Evolutionary conservation across 495 filamentous ascomycete genomes (phyloP).

Genomic region (Aspergillus olivimuriae): DNA sequence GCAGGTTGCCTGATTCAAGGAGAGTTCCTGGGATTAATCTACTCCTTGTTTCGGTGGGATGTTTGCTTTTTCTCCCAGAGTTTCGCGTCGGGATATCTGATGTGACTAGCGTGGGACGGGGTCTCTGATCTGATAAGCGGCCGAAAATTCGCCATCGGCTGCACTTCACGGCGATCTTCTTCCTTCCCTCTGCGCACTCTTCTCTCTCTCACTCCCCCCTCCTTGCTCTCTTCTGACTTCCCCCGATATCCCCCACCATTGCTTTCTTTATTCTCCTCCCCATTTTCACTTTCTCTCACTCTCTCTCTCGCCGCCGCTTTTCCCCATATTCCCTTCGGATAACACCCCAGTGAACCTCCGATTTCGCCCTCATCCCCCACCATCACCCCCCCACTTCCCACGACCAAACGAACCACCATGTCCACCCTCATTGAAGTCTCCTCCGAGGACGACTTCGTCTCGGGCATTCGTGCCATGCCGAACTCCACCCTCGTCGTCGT

Average conservation of each 20-base stretch:
- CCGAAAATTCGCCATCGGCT: conserved; percentile 17
- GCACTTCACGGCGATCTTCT: conserved; percentile 1
- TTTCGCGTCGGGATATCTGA: background rate
- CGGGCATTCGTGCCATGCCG: conserved; percentile 56
- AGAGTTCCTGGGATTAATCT: no score
- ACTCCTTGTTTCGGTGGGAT: background rate
- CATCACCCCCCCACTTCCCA: background rate
- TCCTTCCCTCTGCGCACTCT: background rate
- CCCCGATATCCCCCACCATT: no score
- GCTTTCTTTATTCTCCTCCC: no score
- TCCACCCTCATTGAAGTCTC: conserved; percentile 69
- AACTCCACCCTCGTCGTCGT: conserved; percentile 66
- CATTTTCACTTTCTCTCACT: no score
- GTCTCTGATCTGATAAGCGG: conserved; percentile 12
- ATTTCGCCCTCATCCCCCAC: conserved; percentile 3
- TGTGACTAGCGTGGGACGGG: background rate
- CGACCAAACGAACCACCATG: conserved; percentile 37
- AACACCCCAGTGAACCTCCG: no score
- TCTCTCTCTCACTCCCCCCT: background rate
- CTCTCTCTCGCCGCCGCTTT: no score
- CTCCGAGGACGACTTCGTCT: conserved; percentile 59
- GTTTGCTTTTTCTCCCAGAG: background rate
- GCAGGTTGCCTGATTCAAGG: no score
- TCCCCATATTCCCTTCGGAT: no score
- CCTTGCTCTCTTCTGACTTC: background rate